A percentile compares a stretch with the other conserved stretches of the same genome.
Evolutionary conservation across 23 red algal genomes (phyloP).

Genomic region (Gracilaria caudata): DNA sequence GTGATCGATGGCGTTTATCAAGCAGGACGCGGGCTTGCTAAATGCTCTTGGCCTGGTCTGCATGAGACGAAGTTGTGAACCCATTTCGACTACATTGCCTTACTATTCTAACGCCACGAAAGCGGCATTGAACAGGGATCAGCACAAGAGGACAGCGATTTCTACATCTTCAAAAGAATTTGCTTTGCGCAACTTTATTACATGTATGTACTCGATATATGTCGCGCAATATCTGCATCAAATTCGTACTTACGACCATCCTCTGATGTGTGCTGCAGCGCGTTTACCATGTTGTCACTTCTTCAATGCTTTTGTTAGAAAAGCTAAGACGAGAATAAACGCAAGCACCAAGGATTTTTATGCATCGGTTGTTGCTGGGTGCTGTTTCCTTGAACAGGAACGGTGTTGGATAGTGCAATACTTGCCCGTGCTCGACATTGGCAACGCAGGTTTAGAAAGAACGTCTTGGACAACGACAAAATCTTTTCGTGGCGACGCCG

Average conservation of each 20-base stretch:
- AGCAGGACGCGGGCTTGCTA: neutral
- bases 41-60: neutral
- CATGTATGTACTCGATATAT: neutral
- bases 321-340: slow-evolving; percentile 13
- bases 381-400: slow-evolving; percentile 1
- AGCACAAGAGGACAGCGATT: slow-evolving; percentile 17
- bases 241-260: neutral
- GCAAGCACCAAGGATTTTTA: slow-evolving; percentile 37
- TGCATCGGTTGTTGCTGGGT: slow-evolving; percentile 15
- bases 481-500: too few species aligned
- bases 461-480: neutral
- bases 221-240: neutral
- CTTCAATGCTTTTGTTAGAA: slow-evolving; percentile 14
- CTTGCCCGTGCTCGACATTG: neutral
- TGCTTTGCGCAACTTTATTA: neutral
- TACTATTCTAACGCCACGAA: neutral
- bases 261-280: slow-evolving; percentile 21
- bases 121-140: slow-evolving; percentile 15
- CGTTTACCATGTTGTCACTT: slow-evolving; percentile 19
- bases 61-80: neutral
- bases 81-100: neutral
- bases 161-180: neutral
- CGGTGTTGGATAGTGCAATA: neutral
- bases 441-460: neutral
- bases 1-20: neutral